Evolutionary conservation across 768 basidiomycete genomes (phyloP), one percentile per base, ranked within the genome.

Genomic region (Clitopilus passeckerianus): DNA sequence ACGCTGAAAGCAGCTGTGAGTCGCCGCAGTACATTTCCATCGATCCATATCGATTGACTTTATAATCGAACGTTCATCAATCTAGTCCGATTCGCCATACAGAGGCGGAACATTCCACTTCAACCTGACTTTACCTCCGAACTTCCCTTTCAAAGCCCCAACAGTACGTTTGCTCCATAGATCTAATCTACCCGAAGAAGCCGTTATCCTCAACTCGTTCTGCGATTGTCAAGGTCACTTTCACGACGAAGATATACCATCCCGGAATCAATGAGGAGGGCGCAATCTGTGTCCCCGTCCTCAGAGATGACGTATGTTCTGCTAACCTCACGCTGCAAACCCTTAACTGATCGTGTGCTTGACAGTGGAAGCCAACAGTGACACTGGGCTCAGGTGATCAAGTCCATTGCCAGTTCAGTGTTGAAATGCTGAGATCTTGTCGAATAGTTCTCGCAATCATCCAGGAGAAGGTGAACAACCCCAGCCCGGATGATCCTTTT

Each of bases 241-340:
- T 94, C 72, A 84, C 77, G 41, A 94, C 92, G 58, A 93, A 86
- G 80, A 88, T 94, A 52, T 94, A 94, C 69, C 92, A 94, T 71
- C 92, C 92, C 24, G 92, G 93, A 35, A 90, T 94, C 70, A 92
- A 94, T 63, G 92, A 93, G 59, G 91, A 94, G 68, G 92, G 92
- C 34, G 78, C 82, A 22, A 93, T 94, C 59, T 94, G 92, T 68
- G 85, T 94, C 33, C 88, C 91, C 34, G 81, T 94, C 53, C 80
- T 94, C 56, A 83, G 89, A 65, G 92, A 94, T 70, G 90, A 93
- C 76, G 91, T 89, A 63, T 56, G 87, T 65, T 33, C 35, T 60
- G 10, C 22, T 33, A 4, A n/a, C 16, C 57, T 30, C 14, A 37
- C 57, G 33, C 14, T 55, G 54, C 23, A 24, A 33, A 14, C 15